These are phyloP conservation scores for Yarrowia divulgata DNA, from an alignment of 805 yeast genomes.

Conservation along the genomic window DNA sequence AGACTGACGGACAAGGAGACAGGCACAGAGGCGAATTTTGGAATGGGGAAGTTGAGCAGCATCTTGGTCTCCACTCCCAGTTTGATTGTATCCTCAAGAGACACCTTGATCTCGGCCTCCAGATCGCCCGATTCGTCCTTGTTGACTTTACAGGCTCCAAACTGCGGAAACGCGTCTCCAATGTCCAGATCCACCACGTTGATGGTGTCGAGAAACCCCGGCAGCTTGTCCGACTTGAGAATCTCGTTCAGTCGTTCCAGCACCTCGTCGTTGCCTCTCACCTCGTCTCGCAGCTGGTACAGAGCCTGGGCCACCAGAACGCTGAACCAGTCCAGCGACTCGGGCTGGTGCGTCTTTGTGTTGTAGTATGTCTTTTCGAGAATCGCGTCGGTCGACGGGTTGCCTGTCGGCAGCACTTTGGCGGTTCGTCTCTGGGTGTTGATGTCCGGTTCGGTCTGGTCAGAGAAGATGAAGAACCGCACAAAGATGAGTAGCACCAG, in stretches of 20 bases:
- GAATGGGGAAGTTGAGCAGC: constrained; percentile 80
- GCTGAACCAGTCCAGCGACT: constrained; percentile 96
- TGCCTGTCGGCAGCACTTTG: constrained; percentile 45
- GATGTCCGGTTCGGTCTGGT: constrained; percentile 43
- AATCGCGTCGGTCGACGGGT: constrained; percentile 54
- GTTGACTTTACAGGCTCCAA: constrained; percentile 88
- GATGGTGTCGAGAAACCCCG: constrained; percentile 81
- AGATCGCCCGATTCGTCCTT: constrained; percentile 59
- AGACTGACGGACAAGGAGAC: constrained; percentile 83
- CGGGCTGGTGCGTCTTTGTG: constrained; percentile 85
- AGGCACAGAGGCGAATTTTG: constrained; percentile 86
- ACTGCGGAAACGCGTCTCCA: constrained; percentile 94
- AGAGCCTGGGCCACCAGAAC: constrained; percentile 91
- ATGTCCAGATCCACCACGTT: constrained; percentile 86
- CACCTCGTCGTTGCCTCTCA: constrained; percentile 81
- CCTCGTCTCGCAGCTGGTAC: constrained; percentile 87
- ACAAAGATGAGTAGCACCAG: constrained; percentile 51
- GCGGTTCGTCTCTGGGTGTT: constrained; percentile 41
- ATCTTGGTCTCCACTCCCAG: constrained; percentile 83
- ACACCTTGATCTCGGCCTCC: constrained; percentile 93
- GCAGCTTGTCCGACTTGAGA: constrained; percentile 65
- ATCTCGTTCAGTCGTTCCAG: constrained; percentile 77
- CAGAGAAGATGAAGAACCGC: constrained; percentile 55
- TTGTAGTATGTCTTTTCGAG: constrained; percentile 92
- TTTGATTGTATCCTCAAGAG: constrained; percentile 83